These are phyloP conservation scores for Atkinsonella texensis DNA, from an alignment of 2,329 filamentous ascomycete species.

Conservation along the genomic window DNA sequence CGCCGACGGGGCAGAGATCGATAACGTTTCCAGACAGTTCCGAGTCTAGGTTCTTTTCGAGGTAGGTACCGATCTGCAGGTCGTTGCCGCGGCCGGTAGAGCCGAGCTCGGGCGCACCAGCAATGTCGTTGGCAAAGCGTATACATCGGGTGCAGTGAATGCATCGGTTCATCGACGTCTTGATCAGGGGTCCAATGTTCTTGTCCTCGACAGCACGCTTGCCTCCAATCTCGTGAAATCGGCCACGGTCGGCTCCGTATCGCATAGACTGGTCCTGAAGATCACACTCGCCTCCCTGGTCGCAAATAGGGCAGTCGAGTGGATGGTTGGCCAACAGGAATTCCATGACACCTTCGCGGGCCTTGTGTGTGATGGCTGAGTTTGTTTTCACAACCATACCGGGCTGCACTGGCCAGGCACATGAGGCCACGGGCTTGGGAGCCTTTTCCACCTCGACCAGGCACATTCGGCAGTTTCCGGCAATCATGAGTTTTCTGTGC, in stretches of 20 bases:
- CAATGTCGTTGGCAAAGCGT: conserved; percentile 94
- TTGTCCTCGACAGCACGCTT: conserved; percentile 99
- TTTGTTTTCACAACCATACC: conserved; percentile 99
- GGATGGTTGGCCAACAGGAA: conserved; percentile 95
- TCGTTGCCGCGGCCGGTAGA: conserved; percentile 93
- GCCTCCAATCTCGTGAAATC: conserved; percentile 90
- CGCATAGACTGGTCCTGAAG: conserved; percentile 99
- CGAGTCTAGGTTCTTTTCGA: conserved; percentile 86
- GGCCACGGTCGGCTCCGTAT: conserved; percentile 88
- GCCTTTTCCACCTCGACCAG: conserved; percentile 94
- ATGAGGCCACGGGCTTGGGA: conserved; percentile 95
- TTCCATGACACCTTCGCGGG: conserved; percentile 97
- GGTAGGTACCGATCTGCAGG: conserved; percentile 94
- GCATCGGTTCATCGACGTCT: conserved; percentile 99
- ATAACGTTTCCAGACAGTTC: conserved; percentile 97
- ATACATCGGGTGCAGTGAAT: conserved; percentile 98
- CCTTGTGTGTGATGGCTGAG: conserved; percentile 92
- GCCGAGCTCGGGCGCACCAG: conserved; percentile 88
- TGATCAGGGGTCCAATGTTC: conserved; percentile 95
- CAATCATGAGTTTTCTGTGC: conserved; percentile 87
- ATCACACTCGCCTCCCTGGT: conserved; percentile 98
- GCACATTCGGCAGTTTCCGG: conserved; percentile 99
- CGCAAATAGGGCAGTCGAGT: conserved; percentile 92
- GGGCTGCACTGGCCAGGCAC: conserved; percentile 95
- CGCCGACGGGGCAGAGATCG: conserved; percentile 94